These are phyloP conservation scores for Salvia splendens DNA, from an alignment of 257 asterid species.

Conservation along the genomic window DNA sequence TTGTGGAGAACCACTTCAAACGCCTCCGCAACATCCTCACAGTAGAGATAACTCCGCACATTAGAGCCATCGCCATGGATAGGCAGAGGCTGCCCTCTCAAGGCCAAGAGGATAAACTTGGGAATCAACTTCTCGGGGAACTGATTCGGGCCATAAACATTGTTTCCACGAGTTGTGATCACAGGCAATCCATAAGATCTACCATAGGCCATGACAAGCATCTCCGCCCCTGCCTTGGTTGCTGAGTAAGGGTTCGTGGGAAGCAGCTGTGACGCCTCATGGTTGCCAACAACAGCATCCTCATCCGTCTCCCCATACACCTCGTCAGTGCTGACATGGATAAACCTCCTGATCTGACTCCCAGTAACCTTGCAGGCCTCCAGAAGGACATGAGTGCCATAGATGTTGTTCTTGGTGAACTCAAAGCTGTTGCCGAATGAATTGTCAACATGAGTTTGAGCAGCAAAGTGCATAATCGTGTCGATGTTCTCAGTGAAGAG, in stretches of 20 bases:
- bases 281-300: constrained; percentile 73
- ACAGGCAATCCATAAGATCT: constrained; percentile 71
- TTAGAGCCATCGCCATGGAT: constrained; percentile 73
- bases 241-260: constrained; percentile 76
- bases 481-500: constrained; percentile 63
- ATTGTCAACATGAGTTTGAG: constrained; percentile 74
- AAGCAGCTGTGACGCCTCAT: constrained; percentile 68
- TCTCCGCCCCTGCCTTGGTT: constrained; percentile 74
- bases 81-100: constrained; percentile 66
- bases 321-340: constrained; percentile 75
- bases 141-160: constrained; percentile 73
- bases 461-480: constrained; percentile 77
- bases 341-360: constrained; percentile 59
- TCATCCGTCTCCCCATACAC: constrained; percentile 74
- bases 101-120: constrained; percentile 66
- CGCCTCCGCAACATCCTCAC: constrained; percentile 80
- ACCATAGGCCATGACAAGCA: constrained; percentile 80
- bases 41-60: constrained; percentile 67
- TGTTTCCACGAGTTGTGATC: constrained; percentile 70
- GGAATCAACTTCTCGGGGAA: constrained; percentile 76
- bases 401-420: constrained; percentile 74
- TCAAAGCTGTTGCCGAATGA: constrained; percentile 74
- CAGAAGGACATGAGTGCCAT: constrained; percentile 69
- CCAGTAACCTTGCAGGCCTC: constrained; percentile 72
- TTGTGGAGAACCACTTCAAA: constrained; percentile 64